Evolutionary conservation across 768 basidiomycete genomes (phyloP), one percentile per base, ranked within the genome.

Genomic region (Russula dissimulans): DNA sequence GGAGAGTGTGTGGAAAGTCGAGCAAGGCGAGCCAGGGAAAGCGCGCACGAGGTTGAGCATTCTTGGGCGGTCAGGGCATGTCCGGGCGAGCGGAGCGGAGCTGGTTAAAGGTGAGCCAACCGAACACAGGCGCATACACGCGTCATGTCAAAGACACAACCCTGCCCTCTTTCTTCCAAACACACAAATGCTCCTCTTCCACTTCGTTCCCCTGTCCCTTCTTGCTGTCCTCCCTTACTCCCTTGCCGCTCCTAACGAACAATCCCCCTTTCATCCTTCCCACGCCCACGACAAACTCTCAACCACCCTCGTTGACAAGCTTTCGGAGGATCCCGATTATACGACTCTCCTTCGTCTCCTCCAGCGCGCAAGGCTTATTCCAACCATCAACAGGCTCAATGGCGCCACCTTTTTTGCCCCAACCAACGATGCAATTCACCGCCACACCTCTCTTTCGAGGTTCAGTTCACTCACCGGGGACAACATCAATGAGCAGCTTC

Each of bases 351-450:
- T 98, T 17, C 69, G 69, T 22, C 81, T 97, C 14, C 78, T 98
- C 11, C 93, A 95, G 71, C 81, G 83, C 14, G 81, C 95, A 4
- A 85, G 85, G 61, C 85, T 98, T 63, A 85, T 99, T 56, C 97
- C 97, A 2, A 91, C 91, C 6, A 79, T 99, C 64, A 97, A 95
- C 71, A 83, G 78, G 65, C 84, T 99, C 65, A 85, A 89, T 60
- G 82, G 78, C 43, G 80, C 80, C 69, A 97, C 97, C 31, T 71
- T 99, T 49, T 98, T 97, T 68, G 97, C 97, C 1, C 97, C 97
- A 1, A 97, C 91, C 18, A 95, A 99, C 74, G 85, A 91, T 60
- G 97, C 97, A 38, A 82, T 95, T 65, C 72, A 81, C 63, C 79
- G 76, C 31, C 77, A 84, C 63, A 63, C 70, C 61, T 17, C 61